These are phyloP conservation scores for Xylaria sp. DNA, from an alignment of 2,329 filamentous ascomycete species.

Conservation along the genomic window DNA sequence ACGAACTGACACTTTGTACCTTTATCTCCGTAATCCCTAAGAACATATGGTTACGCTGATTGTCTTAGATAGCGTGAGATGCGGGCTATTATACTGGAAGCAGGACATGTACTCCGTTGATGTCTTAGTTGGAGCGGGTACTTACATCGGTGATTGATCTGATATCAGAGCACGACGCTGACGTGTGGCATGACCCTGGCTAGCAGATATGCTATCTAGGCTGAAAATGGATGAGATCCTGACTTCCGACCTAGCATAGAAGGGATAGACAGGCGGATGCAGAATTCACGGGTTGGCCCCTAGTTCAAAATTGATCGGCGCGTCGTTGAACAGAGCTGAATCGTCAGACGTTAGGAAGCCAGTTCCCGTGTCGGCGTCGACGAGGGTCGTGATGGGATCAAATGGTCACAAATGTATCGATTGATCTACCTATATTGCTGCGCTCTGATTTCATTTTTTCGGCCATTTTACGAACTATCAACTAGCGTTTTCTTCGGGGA, in stretches of 20 bases:
- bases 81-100: background rate
- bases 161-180: conserved; percentile 34
- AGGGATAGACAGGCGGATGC: background rate
- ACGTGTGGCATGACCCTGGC: conserved; percentile 29
- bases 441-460: conserved; percentile 3
- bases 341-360: background rate
- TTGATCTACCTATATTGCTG: conserved; percentile 8
- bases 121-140: conserved; percentile 23
- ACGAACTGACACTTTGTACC: background rate
- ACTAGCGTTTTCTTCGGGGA: background rate
- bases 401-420: background rate
- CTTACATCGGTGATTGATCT: conserved; percentile 36
- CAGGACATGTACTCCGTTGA: background rate
- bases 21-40: background rate
- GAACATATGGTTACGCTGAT: background rate
- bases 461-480: background rate
- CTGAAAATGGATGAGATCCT: conserved; percentile 21
- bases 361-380: conserved; percentile 5
- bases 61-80: background rate
- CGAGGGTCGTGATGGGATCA: conserved; percentile 6
- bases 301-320: background rate
- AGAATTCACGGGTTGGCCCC: background rate
- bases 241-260: conserved; percentile 12
- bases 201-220: conserved; percentile 1
- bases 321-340: conserved; percentile 10